Evolutionary conservation across 169 alveolate species (phyloP), one percentile per base, ranked within the genome.

Genomic region (Plasmodium malariae): DNA sequence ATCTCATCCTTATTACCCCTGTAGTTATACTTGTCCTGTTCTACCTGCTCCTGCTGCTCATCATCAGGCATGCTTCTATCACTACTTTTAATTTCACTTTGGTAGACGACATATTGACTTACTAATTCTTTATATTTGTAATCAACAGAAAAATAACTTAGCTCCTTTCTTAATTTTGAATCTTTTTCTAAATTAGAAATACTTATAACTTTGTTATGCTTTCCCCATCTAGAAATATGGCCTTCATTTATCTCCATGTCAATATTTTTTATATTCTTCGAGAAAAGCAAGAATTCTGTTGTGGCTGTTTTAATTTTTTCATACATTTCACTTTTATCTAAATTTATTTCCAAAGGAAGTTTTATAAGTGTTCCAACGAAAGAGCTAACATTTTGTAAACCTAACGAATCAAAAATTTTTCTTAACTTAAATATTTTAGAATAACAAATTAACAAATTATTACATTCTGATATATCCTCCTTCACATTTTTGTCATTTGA

Each of bases 361-460:
- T 78, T 78, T 34, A 78, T 34, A 21, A 78, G 76, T 0, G 89
- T 62, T 54, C 89, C 89, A 1, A 78, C 24, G 28, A 78, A 78
- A 40, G 74, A 40, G 28, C 12, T 65, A 19, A 78, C 21, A 43
- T 55, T 17, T 62, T 40, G 36, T 24, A 63, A 30, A 30, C 54
- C 28, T 69, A 78, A 21, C 3, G 60, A 40, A 19, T 43, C n/a
- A 21, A 78, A 78, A 30, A 78, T 62, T 45, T 62, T 54, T 30
- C 48, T 63, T 11, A 71, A 43, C 19, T 45, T 48, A 1, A 48
- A 24, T 36, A 48, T 78, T 19, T 78, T 78, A 17, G 19, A 36
- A 36, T 28, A 1, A n/a, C 34, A 34, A 60, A 30, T 62, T n/a
- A 26, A 26, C 24, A 21, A 54, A 48, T 32, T 36, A 19, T 78